These are phyloP conservation scores for Ailanthus altissimus DNA, from an alignment of 345 rosid species.

Conservation along the genomic window DNA sequence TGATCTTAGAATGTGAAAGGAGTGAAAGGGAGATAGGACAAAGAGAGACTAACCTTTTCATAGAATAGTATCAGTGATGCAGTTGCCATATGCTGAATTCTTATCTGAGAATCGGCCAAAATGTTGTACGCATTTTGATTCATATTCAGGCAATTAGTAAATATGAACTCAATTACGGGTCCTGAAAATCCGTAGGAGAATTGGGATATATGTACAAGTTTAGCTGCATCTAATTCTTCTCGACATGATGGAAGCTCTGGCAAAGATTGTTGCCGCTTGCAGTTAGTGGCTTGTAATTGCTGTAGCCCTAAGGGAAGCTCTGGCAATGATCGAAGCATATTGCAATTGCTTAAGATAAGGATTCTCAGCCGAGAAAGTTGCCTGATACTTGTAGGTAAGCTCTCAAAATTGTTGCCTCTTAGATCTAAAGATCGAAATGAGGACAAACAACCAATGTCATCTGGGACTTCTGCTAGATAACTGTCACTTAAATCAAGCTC, in stretches of 20 bases:
- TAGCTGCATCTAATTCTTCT: slow-evolving; percentile 26
- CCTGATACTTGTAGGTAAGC: slow-evolving; percentile 24
- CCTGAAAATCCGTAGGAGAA: background rate
- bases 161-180: slow-evolving; percentile 23
- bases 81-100: slow-evolving; percentile 23
- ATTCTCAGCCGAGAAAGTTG: slow-evolving; percentile 26
- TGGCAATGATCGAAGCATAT: slow-evolving; percentile 34
- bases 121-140: slow-evolving; percentile 27
- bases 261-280: slow-evolving; percentile 31
- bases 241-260: slow-evolving; percentile 32
- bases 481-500: slow-evolving; percentile 31
- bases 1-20: too few species aligned
- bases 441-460: background rate
- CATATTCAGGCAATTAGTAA: slow-evolving; percentile 36
- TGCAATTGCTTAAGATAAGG: slow-evolving; percentile 30
- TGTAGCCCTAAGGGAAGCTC: slow-evolving; percentile 27
- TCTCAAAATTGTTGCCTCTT: slow-evolving; percentile 31
- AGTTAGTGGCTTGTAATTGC: slow-evolving; percentile 25
- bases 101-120: slow-evolving; percentile 21
- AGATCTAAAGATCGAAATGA: slow-evolving; percentile 25
- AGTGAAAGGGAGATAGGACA: background rate
- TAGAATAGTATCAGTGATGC: slow-evolving; percentile 11
- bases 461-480: slow-evolving; percentile 24
- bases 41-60: background rate
- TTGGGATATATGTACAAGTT: slow-evolving; percentile 27